Base-by-base conservation (phyloP, 495 filamentous ascomycete genomes). In the Glarea lozoyensis region DNA sequence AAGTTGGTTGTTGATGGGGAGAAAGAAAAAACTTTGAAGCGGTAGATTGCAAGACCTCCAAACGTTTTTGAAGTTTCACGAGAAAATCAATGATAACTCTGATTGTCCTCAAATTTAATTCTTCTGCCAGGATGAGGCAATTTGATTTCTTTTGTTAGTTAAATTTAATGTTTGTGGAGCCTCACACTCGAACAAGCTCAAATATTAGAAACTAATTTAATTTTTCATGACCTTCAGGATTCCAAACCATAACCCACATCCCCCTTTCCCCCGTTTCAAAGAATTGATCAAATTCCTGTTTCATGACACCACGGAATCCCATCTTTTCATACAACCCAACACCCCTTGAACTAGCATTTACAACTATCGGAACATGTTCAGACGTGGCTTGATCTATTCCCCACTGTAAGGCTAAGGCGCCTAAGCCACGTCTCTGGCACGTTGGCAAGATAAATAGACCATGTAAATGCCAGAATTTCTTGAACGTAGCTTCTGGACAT, bases 181-280 rank as follows among this genome's bases (percentile, higher is more conserved):
- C n/a, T n/a, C n/a, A n/a, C n/a, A n/a, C n/a, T n/a, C n/a, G n/a
- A n/a, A n/a, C n/a, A n/a, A n/a, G n/a, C n/a, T n/a, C n/a, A n/a
- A n/a, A n/a, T n/a, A n/a, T n/a, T n/a, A n/a, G n/a, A n/a, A n/a
- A n/a, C n/a, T n/a, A n/a, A n/a, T n/a, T n/a, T n/a, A n/a, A n/a
- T n/a, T n/a, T n/a, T n/a, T n/a, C n/a, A n/a, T 29, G 25, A 29
- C 15, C 33, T 15, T 36, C 15, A 7, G 33, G 33, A 9, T 36
- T 15, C 33, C 33, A 36, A 36, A 36, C 33, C 33, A 36, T 36
- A 7, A 15, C 16, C 33, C 33, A 36, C 33, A 36, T 36, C 6
- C 33, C 33, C 33, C 15, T 16, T 18, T 16, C 33, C 11, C 33
- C 33, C 9, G 33, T 36, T 9, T 36, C 33, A 36, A 36, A 36